phyloP scores from a whole-genome alignment of 257 asterid species.

The Parsonsia alboflavescens region DNA sequence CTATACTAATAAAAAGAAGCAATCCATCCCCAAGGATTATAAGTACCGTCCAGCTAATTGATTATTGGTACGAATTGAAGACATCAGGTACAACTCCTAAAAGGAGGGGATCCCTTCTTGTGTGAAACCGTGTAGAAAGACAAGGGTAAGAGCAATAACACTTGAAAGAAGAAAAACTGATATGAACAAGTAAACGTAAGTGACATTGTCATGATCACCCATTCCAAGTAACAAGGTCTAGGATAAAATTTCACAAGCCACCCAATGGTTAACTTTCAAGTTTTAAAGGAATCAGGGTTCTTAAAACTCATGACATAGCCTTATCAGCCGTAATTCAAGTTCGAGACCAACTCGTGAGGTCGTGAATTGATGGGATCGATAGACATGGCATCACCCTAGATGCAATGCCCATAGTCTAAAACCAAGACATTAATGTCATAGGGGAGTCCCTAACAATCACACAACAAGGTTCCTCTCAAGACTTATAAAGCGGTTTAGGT shows the following conservation, averaged over 20 bases:
- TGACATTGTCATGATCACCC: background rate
- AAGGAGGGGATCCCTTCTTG: background rate
- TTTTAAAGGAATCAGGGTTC: background rate
- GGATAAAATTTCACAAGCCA: background rate
- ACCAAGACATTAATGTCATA: background rate
- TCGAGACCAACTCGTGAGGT: background rate
- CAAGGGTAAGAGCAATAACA: background rate
- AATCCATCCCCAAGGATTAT: background rate
- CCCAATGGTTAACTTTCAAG: background rate
- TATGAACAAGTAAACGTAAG: background rate
- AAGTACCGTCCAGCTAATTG: background rate
- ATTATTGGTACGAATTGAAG: background rate
- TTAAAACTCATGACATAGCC: background rate
- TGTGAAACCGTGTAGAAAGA: background rate
- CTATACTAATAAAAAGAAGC: background rate
- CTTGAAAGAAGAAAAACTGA: background rate
- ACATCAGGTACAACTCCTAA: background rate
- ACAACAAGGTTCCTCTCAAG: background rate
- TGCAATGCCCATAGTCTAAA: background rate
- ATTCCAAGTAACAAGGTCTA: background rate
- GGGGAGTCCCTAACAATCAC: background rate
- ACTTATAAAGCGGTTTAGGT: background rate
- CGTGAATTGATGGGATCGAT: too few relatives aligned
- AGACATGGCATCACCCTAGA: too few relatives aligned
- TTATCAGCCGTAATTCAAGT: background rate